phyloP scores from a whole-genome alignment of 1,139 yeast species.

The Nakaseomyces uthaithaninus region DNA sequence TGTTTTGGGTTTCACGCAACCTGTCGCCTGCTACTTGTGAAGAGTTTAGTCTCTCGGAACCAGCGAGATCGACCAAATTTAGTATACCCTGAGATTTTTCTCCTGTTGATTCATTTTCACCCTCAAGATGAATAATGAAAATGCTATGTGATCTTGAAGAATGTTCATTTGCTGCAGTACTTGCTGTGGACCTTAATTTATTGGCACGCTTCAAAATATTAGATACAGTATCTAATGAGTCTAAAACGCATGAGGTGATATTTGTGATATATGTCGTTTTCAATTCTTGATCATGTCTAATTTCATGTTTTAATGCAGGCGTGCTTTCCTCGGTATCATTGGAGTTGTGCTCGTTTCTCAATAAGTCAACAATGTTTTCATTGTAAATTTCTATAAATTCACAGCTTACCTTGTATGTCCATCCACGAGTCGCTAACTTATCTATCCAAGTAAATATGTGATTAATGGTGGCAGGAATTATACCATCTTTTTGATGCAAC shows the following conservation, averaged over 20 bases:
- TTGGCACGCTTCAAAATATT: conserved; percentile 47
- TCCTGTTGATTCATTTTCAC: conserved; percentile 46
- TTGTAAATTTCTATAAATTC: conserved; percentile 88
- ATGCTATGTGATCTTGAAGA: conserved; percentile 72
- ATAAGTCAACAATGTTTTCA: conserved; percentile 66
- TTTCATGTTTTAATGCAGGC: conserved; percentile 47
- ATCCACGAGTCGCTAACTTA: conserved; percentile 46
- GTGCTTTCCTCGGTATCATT: conserved; percentile 24
- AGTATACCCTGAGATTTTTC: conserved; percentile 51
- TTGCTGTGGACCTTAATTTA: conserved; percentile 65
- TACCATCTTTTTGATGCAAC: conserved; percentile 66
- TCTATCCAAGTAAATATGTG: conserved; percentile 61
- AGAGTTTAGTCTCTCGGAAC: conserved; percentile 73
- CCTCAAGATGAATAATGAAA: conserved; percentile 55
- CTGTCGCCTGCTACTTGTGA: conserved; percentile 78
- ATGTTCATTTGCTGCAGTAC: conserved; percentile 72
- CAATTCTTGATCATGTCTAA: conserved; percentile 56
- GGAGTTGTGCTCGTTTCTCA: conserved; percentile 30
- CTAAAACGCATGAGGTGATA: conserved; percentile 43
- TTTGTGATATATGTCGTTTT: conserved; percentile 55
- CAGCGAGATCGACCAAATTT: conserved; percentile 77
- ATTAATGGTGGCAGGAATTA: conserved; percentile 69
- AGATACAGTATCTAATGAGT: conserved; percentile 44
- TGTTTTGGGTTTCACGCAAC: conserved; percentile 78
- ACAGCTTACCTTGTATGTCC: conserved; percentile 61